These are phyloP conservation scores for Alopecurus myosuroides DNA, from an alignment of 176 grass and related monocot genomes.

Conservation along the genomic window DNA sequence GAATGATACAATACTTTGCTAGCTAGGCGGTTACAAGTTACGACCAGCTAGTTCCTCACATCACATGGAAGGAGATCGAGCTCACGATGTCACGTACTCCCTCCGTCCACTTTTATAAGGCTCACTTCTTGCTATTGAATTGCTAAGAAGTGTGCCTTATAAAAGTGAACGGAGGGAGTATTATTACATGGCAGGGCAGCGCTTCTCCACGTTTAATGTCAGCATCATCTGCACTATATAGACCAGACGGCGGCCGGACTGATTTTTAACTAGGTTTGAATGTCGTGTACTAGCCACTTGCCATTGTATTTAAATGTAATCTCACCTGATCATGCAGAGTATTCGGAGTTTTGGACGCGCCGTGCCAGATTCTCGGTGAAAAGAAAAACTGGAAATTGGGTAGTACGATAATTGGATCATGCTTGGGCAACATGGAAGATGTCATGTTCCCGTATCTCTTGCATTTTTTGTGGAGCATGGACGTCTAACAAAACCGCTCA, in stretches of 20 bases:
- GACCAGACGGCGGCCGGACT: not conserved
- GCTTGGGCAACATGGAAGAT: not conserved
- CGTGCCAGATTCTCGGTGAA: not conserved
- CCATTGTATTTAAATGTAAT: not conserved
- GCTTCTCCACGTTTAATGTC: not conserved
- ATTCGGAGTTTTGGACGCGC: not conserved
- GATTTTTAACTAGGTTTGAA: not conserved
- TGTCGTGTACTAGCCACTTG: not conserved
- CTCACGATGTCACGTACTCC: no score
- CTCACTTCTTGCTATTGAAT: no score
- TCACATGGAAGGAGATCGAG: constrained; percentile 2
- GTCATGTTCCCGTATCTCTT: not conserved
- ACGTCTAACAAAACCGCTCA: not conserved
- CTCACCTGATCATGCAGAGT: not conserved
- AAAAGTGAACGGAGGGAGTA: no score
- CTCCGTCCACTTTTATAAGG: no score
- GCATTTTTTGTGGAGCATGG: not conserved
- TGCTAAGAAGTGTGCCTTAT: no score
- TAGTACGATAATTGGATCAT: not conserved
- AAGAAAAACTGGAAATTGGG: not conserved
- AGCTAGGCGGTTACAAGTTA: not conserved
- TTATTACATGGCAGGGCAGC: not conserved
- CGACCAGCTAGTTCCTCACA: not conserved
- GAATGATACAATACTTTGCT: not conserved
- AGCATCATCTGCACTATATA: not conserved